Evolutionary conservation across 1,284 basidiomycete genomes (phyloP), one percentile per base, ranked within the genome.

Genomic region (Fistulinella cinereoalba): DNA sequence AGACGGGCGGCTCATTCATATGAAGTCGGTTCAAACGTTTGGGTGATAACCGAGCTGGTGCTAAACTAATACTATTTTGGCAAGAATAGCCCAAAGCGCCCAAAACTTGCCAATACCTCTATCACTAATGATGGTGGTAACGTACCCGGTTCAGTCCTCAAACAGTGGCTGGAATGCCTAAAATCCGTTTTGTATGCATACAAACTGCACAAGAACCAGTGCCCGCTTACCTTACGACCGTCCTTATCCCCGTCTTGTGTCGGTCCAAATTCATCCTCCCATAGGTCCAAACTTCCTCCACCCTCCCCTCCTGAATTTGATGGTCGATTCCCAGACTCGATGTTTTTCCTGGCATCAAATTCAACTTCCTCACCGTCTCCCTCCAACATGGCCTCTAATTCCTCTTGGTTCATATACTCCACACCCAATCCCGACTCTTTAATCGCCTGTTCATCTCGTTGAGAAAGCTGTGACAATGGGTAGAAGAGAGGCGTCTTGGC

Each of bases 131-230:
- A 31, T 31, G n/a, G 15, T 31, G 19, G 33, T 34, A 34, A 12
- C 10, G 18, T 10, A 18, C 13, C 18, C 7, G 7, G 16, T 19
- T 71, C 60, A 86, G 57, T 86, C 84, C 50, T 84, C 80, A 55
- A 86, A 86, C 21, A 86, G 61, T 29, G 84, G 83, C 53, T 72
- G 75, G 64, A 86, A 86, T 18, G 59, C 55, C 79, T 82, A 56
- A 15, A 43, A 33, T 41, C 22, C 31, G 15, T 36, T 12, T 47
- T 34, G 31, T 22, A 33, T 50, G 33, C 22, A 16, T 13, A 27
- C 6, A 27, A 27, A 38, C n/a, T 33, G 21, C 43, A 43, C 9
- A n/a, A 42, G 15, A 29, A 37, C 31, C 24, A n/a, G 40, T 44
- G 40, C 18, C 21, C 21, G 43, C 70, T 24, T 42, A 71, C 74